Evolutionary conservation across 805 yeast species (phyloP).

Genomic region (Grigorovia transvaalensis): DNA sequence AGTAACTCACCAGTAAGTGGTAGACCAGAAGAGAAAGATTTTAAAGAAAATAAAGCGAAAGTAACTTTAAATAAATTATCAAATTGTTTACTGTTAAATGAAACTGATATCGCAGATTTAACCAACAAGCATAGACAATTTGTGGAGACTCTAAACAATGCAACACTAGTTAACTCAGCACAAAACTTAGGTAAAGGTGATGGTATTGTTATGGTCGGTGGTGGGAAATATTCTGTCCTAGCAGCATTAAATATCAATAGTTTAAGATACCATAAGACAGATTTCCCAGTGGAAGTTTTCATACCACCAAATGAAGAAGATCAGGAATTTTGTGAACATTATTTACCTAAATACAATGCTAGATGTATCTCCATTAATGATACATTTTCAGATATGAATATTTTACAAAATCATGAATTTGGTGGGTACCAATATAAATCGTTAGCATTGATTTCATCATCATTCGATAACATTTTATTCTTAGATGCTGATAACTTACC

Average conservation of each 20-base stretch:
- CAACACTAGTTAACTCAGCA: constrained; percentile 4
- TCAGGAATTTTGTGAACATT: constrained; percentile 46
- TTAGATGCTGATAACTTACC: constrained; percentile 75
- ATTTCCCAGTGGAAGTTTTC: constrained; percentile 67
- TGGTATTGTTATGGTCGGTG: constrained; percentile 57
- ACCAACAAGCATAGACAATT: not conserved
- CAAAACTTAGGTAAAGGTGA: constrained; percentile 25
- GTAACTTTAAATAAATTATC: constrained; percentile 13
- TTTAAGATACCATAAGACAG: constrained; percentile 44
- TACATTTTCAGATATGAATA: constrained; percentile 36
- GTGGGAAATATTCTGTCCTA: constrained; percentile 67
- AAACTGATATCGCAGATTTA: constrained; percentile 10
- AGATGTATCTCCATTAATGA: constrained; percentile 59
- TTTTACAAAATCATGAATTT: constrained; percentile 38
- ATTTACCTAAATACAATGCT: constrained; percentile 45
- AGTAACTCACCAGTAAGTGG: constrained; percentile 14
- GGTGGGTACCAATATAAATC: constrained; percentile 36
- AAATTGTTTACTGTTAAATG: constrained; percentile 18
- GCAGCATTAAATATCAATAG: constrained; percentile 54
- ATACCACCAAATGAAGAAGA: constrained; percentile 60
- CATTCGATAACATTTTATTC: constrained; percentile 60
- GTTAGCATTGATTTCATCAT: constrained; percentile 61
- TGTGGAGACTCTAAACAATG: not conserved
- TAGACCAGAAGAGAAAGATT: constrained; percentile 10
- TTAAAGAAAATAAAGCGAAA: constrained; percentile 10